Percentiles rank a stretch among this genome's conserved stretches.
phyloP scores from a whole-genome alignment of 202 grass and related monocot species.

The Panicum virgatum region DNA sequence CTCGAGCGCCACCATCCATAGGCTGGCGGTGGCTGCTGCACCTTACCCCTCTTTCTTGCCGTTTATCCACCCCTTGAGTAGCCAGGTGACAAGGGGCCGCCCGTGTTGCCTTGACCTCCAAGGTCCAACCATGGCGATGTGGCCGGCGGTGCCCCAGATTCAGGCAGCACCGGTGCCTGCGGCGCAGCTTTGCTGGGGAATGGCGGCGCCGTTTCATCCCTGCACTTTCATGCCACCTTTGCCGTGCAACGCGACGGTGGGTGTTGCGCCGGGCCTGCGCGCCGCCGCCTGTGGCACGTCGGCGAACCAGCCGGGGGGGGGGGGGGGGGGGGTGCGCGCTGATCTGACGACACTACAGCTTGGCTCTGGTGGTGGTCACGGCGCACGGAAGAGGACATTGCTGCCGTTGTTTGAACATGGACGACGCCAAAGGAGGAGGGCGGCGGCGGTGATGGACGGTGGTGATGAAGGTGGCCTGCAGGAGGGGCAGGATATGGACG shows the following conservation, averaged over 20 bases:
- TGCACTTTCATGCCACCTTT: neutral
- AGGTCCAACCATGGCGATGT: neutral
- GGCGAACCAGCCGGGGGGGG: neutral
- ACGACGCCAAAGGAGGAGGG: neutral
- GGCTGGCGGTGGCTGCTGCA: neutral
- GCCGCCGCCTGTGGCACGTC: neutral
- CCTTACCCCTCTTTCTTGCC: neutral
- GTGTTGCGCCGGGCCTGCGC: too few species aligned
- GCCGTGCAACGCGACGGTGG: too few species aligned
- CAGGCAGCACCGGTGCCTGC: neutral
- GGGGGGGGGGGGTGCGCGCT: neutral
- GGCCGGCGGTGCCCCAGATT: neutral
- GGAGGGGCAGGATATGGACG: neutral
- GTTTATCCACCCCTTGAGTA: neutral
- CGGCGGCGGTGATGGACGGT: neutral
- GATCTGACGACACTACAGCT: conserved; percentile 5
- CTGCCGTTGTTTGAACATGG: neutral
- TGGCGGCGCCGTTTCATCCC: neutral
- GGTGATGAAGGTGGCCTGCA: neutral
- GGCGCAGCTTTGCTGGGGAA: neutral
- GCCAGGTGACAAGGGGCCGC: neutral
- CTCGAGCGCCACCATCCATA: neutral
- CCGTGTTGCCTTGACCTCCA: neutral
- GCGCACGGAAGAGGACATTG: neutral
- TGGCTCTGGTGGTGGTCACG: neutral